Conservation (phyloP, 2,329 filamentous ascomycete species). For the Talaromyces marneffei region DNA sequence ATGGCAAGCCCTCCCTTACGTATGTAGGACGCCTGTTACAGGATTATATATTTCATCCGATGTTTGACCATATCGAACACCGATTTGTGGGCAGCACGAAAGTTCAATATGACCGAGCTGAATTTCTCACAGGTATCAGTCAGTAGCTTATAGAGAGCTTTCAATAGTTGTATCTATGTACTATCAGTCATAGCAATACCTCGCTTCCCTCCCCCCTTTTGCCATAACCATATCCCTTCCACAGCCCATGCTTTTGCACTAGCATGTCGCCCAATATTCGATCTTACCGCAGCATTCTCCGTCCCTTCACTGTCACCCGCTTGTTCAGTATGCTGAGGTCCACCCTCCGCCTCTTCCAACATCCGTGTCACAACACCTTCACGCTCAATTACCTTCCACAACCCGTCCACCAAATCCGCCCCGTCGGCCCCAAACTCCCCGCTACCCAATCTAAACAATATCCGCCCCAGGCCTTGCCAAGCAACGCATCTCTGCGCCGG, state of each 20-base stretch:
- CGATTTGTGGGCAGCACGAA: no score
- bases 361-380: slow-evolving; percentile 72
- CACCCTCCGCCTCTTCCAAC: slow-evolving; percentile 64
- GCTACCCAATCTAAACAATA: slow-evolving; percentile 74
- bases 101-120: no score
- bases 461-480: slow-evolving; percentile 80
- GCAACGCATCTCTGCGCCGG: slow-evolving; percentile 84
- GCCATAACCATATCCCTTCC: slow-evolving; percentile 85
- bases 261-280: slow-evolving; percentile 53
- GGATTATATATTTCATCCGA: no score
- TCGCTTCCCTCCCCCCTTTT: slow-evolving; percentile 57
- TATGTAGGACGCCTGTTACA: no score
- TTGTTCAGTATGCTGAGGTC: slow-evolving; percentile 28
- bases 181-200: slow-evolving; percentile 21
- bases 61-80: no score
- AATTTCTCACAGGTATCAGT: neutral
- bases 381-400: slow-evolving; percentile 77
- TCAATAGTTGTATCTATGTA: neutral
- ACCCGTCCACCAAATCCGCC: slow-evolving; percentile 62
- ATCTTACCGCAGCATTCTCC: slow-evolving; percentile 17
- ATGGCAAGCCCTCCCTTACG: neutral
- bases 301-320: slow-evolving; percentile 34
- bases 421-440: slow-evolving; percentile 62
- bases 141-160: neutral
- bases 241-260: slow-evolving; percentile 79